A percentile compares a stretch with the other conserved stretches of the same genome.
Evolutionary conservation across 163 green algal species (phyloP).

Genomic region (Volvox carteri): DNA sequence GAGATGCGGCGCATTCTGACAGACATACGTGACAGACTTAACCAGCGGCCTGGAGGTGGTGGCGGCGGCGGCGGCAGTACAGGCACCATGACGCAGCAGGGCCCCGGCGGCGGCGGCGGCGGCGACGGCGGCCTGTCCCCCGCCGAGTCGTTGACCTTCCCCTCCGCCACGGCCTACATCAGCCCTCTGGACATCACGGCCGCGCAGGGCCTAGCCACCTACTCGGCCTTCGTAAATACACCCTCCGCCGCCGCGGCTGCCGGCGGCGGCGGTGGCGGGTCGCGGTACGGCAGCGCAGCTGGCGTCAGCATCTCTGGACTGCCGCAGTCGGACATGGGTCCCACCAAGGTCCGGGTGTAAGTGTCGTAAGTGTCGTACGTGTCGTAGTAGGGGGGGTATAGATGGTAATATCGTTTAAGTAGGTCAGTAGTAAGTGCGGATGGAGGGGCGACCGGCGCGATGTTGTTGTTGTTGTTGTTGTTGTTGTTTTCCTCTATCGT

Average conservation of each 20-base stretch:
- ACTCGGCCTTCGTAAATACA: slow-evolving; percentile 6
- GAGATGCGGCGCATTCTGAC: slow-evolving; percentile 59
- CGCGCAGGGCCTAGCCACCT: neutral
- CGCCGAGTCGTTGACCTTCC: slow-evolving; percentile 40
- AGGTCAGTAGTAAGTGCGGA: too few relatives aligned
- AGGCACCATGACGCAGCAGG: neutral
- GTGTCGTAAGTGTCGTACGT: too few relatives aligned
- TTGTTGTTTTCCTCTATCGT: too few relatives aligned
- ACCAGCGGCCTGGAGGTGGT: neutral
- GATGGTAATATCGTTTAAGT: too few relatives aligned
- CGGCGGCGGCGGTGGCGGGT: neutral
- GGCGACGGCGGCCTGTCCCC: neutral
- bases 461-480: too few relatives aligned
- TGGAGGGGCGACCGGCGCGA: too few relatives aligned
- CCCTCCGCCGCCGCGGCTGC: slow-evolving; percentile 7
- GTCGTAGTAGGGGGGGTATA: too few relatives aligned
- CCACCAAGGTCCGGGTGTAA: slow-evolving; percentile 52
- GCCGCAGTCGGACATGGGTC: neutral
- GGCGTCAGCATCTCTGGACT: slow-evolving; percentile 1
- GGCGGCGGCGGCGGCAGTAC: neutral
- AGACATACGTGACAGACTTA: slow-evolving; percentile 53
- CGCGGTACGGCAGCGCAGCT: slow-evolving; percentile 32
- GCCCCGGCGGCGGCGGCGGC: neutral
- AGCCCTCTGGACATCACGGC: neutral
- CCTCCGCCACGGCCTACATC: neutral